Conservation (phyloP, 1,284 basidiomycete species). For the Neolentinus lepideus region DNA sequence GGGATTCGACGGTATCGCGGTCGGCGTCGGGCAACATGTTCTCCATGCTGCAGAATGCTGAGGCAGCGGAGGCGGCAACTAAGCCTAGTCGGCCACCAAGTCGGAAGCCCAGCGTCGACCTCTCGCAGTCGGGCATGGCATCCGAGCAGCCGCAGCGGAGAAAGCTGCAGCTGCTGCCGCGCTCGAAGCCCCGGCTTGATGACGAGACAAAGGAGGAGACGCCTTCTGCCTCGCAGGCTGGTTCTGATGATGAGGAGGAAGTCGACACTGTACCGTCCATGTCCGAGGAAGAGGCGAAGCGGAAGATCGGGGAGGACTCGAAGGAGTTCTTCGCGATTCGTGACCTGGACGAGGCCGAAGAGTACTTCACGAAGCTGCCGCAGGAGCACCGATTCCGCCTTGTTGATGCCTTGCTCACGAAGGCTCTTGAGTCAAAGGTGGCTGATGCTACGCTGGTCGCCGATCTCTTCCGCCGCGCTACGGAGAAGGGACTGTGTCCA, state of each 20-base stretch:
- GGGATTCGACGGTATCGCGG: slow-evolving; percentile 65
- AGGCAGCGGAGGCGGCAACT: slow-evolving; percentile 42
- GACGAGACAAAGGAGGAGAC: slow-evolving; percentile 36
- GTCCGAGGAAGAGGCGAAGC: slow-evolving; percentile 66
- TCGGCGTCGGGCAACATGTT: slow-evolving; percentile 88
- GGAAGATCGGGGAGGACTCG: slow-evolving; percentile 75
- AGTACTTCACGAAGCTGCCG: slow-evolving; percentile 73
- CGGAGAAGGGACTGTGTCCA: slow-evolving; percentile 48
- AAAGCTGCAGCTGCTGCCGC: slow-evolving; percentile 63
- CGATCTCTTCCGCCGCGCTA: slow-evolving; percentile 53
- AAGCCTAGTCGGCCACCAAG: slow-evolving; percentile 43
- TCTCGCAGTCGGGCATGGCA: slow-evolving; percentile 25
- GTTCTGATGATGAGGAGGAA: slow-evolving; percentile 47
- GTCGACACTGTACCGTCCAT: slow-evolving; percentile 35
- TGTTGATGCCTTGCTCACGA: slow-evolving; percentile 68
- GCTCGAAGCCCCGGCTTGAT: slow-evolving; percentile 42
- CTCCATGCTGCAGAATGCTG: slow-evolving; percentile 62
- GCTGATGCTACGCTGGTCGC: slow-evolving; percentile 78
- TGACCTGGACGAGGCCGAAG: slow-evolving; percentile 81
- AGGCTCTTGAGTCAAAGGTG: slow-evolving; percentile 76
- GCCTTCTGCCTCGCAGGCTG: slow-evolving; percentile 43
- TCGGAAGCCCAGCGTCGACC: slow-evolving; percentile 44
- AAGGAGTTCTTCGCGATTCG: slow-evolving; percentile 75
- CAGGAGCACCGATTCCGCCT: slow-evolving; percentile 55
- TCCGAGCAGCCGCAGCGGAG: slow-evolving; percentile 47